Base-by-base conservation (phyloP, 1,284 basidiomycete genomes). In the Grifola frondosa region DNA sequence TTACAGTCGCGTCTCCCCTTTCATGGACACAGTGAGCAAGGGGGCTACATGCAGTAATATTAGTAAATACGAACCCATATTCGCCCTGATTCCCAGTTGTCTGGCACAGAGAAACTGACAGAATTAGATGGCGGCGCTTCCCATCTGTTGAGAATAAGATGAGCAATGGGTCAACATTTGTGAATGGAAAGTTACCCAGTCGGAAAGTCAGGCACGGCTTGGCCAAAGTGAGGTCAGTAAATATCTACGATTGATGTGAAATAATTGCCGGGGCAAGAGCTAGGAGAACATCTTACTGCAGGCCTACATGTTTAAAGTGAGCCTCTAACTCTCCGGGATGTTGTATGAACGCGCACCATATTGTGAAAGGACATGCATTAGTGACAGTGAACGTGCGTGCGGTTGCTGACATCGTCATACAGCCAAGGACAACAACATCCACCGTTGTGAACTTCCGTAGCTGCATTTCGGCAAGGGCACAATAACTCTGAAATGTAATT, bases 1-100 rank as follows among this genome's bases (percentile, higher is more conserved):
- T 74, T 58, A 47, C 73, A 75, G 28, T 68, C 63, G 12, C 66
- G 63, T 28, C 63, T 34, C 2, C 65, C 61, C 61, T 63, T 35
- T 15, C 5, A 19, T 4, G 30, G n/a, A 5, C 16, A 22, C 13
- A 20, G 29, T 29, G n/a, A n/a, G n/a, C n/a, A n/a, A n/a, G n/a
- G n/a, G n/a, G n/a, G n/a, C n/a, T n/a, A n/a, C n/a, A n/a, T 28
- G 10, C 10, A 28, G 29, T 12, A 19, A n/a, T 4, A 25, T 26
- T 17, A 24, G 4, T 17, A 13, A 9, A 15, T 12, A 46, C 53
- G 3, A 16, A 61, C 66, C 67, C 66, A 69, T 42, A 69, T 69
- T n/a, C 67, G 54, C 5, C 65, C 67, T 3, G 67, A 62, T 21
- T 50, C 62, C 67, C 67, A 69, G 39, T 68, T 65, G 44, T 68